Percentiles rank a stretch among this genome's conserved stretches.
phyloP scores from a whole-genome alignment of 1,284 basidiomycete genomes.

The Fomitopsis palustris region DNA sequence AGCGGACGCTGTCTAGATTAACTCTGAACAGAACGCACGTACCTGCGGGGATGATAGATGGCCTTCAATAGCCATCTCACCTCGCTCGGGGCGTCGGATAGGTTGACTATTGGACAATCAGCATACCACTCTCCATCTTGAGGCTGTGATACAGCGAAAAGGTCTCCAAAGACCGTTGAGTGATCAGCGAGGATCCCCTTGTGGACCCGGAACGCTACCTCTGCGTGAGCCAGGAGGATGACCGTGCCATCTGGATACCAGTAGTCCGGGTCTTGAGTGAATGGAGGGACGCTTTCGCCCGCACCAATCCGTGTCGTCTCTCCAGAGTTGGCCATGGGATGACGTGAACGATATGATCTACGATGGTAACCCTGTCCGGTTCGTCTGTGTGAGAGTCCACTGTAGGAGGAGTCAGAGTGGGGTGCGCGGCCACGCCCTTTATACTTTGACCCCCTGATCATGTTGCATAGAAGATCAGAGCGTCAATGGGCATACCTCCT shows the following conservation, averaged over 20 bases:
- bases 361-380: too few species aligned
- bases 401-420: too few species aligned
- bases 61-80: neutral
- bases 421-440: too few species aligned
- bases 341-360: neutral
- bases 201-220: constrained; percentile 1
- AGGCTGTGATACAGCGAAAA: constrained; percentile 1
- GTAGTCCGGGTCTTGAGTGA: neutral
- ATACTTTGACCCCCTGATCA: too few species aligned
- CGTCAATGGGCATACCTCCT: too few species aligned
- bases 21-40: neutral
- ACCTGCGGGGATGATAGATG: constrained; percentile 1
- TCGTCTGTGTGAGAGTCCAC: too few species aligned
- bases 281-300: neutral
- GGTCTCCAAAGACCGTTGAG: neutral
- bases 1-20: neutral
- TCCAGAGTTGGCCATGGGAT: neutral
- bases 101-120: neutral
- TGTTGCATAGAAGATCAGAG: too few species aligned
- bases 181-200: constrained; percentile 1
- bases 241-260: constrained; percentile 2
- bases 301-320: too few species aligned
- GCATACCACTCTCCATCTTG: neutral
- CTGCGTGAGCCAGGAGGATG: neutral
- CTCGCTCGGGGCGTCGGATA: neutral